Base-by-base conservation (phyloP, 495 filamentous ascomycete species). In the Stereocaulon alpinum region DNA sequence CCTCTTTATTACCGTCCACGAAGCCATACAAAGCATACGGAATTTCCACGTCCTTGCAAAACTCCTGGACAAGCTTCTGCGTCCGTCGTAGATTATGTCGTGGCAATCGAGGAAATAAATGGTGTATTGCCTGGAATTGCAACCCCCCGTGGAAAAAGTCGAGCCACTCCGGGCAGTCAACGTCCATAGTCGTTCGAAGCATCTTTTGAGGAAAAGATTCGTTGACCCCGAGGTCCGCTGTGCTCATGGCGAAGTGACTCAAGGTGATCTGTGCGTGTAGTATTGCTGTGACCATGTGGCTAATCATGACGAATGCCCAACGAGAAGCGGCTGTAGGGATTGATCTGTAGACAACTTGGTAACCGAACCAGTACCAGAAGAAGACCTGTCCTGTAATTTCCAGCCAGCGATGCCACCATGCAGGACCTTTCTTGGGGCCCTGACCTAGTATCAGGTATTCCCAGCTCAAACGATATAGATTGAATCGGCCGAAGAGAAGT, bases 121-220 rank as follows among this genome's bases (percentile, higher is more conserved):
- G 93, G 64, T 98, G 93, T 58, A 98, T 87, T 34, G 87, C 93
- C 70, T 98, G 93, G 70, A 96, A 97, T 70, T 98, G 93, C 67
- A 98, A 74, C 40, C 93, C 93, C 18, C 93, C 93, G 66, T 98
- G 93, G 71, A 98, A 82, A 70, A 94, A 98, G 67, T 98, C 93
- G 18, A 98, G 77, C 93, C 93, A 98, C 32, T 83, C 75, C 1
- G 93, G 89, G 69, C 93, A 98, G 69, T 96, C 92, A 18, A 98
- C 86, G 61, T 98, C 93, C 93, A 96, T 96, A 9, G 93, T 96
- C 12, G 93, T 98, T 58, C 93, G 81, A 52, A 98, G 79, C 93
- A 96, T 96, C 71, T 86, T 89, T 74, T 98, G 93, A 3, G 93
- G 85, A 70, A 97, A 98, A 15, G 87, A 92, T 73, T 98, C 93